Evolutionary conservation across 176 grass and related monocot species (phyloP), one percentile per base, ranked within the genome.

Genomic region (Avena eriantha): DNA sequence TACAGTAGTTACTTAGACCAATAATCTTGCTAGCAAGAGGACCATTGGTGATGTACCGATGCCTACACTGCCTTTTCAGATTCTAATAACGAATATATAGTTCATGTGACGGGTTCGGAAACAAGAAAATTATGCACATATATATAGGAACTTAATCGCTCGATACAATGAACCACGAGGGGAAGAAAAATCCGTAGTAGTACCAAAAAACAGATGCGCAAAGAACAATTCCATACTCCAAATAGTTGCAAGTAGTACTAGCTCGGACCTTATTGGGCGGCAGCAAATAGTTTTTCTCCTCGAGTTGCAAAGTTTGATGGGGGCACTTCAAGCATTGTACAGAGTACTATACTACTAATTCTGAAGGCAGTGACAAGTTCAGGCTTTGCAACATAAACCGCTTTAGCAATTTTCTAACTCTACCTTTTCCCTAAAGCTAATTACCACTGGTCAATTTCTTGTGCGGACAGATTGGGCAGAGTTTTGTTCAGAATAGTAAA

Each of bases 1-100:
- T 19, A n/a, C n/a, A n/a, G n/a, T n/a, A 55, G 22, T 72, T 73
- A 14, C 9, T 33, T 73, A 56, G 65, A 73, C 73, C 46, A 73
- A 87, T 86, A 90, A 83, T 66, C 7, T 80, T 56, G 57, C 87
- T 80, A 75, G 57, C 82, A 63, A 65, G 31, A 73, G 43, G 33
- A 79, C 53, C 53, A 79, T 51, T 26, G 22, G 24, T 18, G 63
- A 70, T 36, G 31, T 26, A 24, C 14, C 4, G 63, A 50, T 24
- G 54, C 75, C 53, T 79, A 29, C 29, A 17, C n/a, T 72, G 11
- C 54, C 17, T 35, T 35, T 63, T 74, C 31, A 39, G 59, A 76
- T 81, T 81, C 13, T 24, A 39, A 39, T 22, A 2, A 18, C 48
- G 74, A 61, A 78, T 34, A 69, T 34, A 69, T 22, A 78, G 21